These are phyloP conservation scores for Picea engelmannii DNA, from an alignment of 83 land plant genomes.

Conservation along the genomic window DNA sequence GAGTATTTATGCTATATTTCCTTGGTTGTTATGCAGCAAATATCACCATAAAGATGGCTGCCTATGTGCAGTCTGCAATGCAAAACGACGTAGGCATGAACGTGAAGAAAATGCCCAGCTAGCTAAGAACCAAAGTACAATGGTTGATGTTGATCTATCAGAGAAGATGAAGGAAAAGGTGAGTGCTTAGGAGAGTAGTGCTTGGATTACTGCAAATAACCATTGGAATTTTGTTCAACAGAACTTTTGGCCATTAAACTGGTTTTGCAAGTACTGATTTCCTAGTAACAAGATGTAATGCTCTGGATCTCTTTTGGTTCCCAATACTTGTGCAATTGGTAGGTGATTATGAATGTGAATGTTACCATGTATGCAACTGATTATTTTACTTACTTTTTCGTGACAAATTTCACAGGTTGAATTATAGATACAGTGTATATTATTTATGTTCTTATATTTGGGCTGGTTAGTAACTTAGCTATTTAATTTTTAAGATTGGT, in stretches of 20 bases:
- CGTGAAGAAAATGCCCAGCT: slow-evolving; percentile 14
- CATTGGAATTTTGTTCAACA: neutral
- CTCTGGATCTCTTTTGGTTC: neutral
- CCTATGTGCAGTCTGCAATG: slow-evolving; percentile 14
- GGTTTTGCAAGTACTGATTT: slow-evolving; percentile 9
- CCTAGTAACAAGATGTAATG: neutral
- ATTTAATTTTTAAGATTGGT: too few relatives aligned
- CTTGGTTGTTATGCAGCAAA: slow-evolving; percentile 4
- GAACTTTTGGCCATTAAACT: neutral
- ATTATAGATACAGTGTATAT: neutral
- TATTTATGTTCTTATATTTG: neutral
- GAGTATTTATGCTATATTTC: neutral
- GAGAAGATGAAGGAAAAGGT: slow-evolving; percentile 5
- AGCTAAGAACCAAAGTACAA: slow-evolving; percentile 3
- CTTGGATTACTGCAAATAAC: neutral
- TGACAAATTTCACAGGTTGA: neutral
- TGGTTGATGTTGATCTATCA: slow-evolving; percentile 7
- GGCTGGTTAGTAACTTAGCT: too few relatives aligned
- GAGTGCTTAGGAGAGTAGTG: neutral
- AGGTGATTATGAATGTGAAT: neutral
- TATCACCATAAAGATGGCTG: slow-evolving; percentile 15
- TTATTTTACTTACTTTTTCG: neutral
- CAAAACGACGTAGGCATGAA: slow-evolving; percentile 10
- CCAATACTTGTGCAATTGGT: neutral
- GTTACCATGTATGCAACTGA: neutral